Evolutionary conservation across 371 early-diverging fungal genomes (phyloP).

Genomic region (Mucor irregularis): DNA sequence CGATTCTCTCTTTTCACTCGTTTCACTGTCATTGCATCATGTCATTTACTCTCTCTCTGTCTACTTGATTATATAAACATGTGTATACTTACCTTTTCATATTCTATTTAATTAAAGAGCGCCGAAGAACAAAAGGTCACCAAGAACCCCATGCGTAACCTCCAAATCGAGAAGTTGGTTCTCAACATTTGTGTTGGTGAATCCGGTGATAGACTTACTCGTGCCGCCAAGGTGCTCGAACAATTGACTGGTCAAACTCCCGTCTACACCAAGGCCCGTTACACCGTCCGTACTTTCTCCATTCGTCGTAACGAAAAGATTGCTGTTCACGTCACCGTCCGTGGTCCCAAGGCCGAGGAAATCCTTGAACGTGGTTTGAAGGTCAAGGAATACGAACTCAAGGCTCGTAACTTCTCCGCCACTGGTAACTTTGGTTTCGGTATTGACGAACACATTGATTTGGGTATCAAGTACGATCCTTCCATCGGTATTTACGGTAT

Average conservation of each 20-base stretch:
- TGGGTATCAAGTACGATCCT: slow-evolving; percentile 99
- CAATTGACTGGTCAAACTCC: slow-evolving; percentile 99
- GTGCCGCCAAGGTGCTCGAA: slow-evolving; percentile 99
- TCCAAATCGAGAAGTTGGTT: slow-evolving; percentile 99
- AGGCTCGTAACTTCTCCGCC: slow-evolving; percentile 92
- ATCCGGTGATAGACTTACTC: slow-evolving; percentile 98
- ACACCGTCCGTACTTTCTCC: slow-evolving; percentile 99
- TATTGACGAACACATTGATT: slow-evolving; percentile 99
- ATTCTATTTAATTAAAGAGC: slow-evolving; percentile 49
- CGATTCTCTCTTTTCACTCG: no score
- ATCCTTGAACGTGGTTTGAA: slow-evolving; percentile 99
- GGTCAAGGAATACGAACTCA: slow-evolving; percentile 99
- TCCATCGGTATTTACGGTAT: slow-evolving; percentile 98
- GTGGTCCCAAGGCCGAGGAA: slow-evolving; percentile 86
- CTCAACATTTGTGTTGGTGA: slow-evolving; percentile 99
- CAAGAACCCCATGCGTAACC: slow-evolving; percentile 95
- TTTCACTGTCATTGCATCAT: no score
- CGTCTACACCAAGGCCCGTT: slow-evolving; percentile 99
- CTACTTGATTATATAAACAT: no score
- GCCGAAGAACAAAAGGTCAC: slow-evolving; percentile 60
- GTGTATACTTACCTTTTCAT: no score
- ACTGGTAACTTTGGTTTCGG: slow-evolving; percentile 99
- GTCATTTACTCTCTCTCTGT: background rate
- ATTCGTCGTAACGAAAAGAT: slow-evolving; percentile 99
- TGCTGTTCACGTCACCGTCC: slow-evolving; percentile 98